Evolutionary conservation across 2,329 filamentous ascomycete species (phyloP).

Genomic region (Penicillium glabrum): DNA sequence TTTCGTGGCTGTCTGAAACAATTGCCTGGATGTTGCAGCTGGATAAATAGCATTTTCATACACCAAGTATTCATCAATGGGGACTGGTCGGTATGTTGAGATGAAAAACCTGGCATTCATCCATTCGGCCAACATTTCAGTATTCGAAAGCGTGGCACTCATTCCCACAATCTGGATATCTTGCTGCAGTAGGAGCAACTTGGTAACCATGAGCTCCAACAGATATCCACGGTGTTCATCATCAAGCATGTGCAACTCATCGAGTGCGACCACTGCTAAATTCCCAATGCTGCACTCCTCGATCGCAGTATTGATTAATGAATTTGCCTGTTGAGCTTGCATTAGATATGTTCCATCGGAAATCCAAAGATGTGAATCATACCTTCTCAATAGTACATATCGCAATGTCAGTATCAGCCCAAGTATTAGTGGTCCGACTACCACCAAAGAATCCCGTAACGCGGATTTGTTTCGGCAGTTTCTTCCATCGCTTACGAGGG

Average conservation of each 20-base stretch:
- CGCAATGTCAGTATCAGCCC: constrained; percentile 74
- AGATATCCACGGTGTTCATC: constrained; percentile 75
- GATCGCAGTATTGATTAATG: constrained; percentile 70
- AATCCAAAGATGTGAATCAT: constrained; percentile 19
- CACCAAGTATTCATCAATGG: constrained; percentile 72
- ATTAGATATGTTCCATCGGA: neutral
- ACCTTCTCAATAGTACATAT: constrained; percentile 78
- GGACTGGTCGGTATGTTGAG: constrained; percentile 72
- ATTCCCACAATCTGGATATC: constrained; percentile 72
- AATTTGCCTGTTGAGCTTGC: constrained; percentile 61
- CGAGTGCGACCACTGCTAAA: constrained; percentile 67
- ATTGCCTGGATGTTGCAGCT: constrained; percentile 57
- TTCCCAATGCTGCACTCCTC: constrained; percentile 67
- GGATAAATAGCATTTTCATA: constrained; percentile 68
- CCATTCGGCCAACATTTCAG: constrained; percentile 68
- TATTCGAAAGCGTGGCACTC: constrained; percentile 77
- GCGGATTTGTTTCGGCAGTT: constrained; percentile 60
- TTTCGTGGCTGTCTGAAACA: constrained; percentile 60
- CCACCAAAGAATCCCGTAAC: constrained; percentile 75
- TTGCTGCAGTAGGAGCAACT: constrained; percentile 67
- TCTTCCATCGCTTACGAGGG: constrained; percentile 54
- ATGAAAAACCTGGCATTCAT: constrained; percentile 69
- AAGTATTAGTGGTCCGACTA: constrained; percentile 64
- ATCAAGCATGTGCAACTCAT: constrained; percentile 81
- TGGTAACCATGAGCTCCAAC: constrained; percentile 71